Base-by-base conservation (phyloP, 129 eudicot genomes). In the Centrapalus pauciflorus region DNA sequence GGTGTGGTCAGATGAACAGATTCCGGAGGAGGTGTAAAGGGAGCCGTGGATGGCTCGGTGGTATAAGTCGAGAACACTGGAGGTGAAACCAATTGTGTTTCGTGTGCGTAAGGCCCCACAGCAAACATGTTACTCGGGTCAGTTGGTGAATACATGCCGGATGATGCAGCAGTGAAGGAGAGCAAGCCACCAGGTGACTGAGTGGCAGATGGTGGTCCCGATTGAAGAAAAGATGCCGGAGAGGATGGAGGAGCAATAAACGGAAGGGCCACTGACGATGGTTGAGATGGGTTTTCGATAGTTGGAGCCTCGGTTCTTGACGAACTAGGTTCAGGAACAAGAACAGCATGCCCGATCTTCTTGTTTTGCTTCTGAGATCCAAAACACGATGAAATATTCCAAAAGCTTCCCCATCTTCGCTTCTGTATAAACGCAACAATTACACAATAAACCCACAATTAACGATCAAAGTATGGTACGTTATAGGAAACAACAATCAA, bases 21-120 rank as follows among this genome's bases (percentile, higher is more conserved):
- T 51, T 94, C 99, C 0, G 97, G 97, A 7, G 99, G 99, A 23
- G 99, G 99, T 38, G 99, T 94, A 49, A 76, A 86, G 13, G 99
- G 95, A 61, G 99, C 99, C 2, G 99, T 94, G 0, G 99, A 94
- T 26, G 99, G 99, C 71, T 94, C 97, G 1, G 99, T 94, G 26
- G 84, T 89, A 74, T 79, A 94, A 1, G 93, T 82, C 3, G 99
- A 94, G 73, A 94, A 94, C 17, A 81, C 90, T 0, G 99, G 99
- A 1, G 99, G 99, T 5, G 99, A 85, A 16, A 94, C 99, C 74
- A 89, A 64, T 62, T 89, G 97, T 19, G 85, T 94, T 65, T 94
- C 99, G 14, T 94, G 85, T 16, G 99, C 93, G 51, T 89, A 94
- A 20, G 99, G 99, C 13, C 99, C 99, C 16, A 86, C 84, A 20